Percentiles rank a stretch among this genome's conserved stretches.
Evolutionary conservation across 441 rosid species (phyloP).

Genomic region (Gossypium davidsonii): DNA sequence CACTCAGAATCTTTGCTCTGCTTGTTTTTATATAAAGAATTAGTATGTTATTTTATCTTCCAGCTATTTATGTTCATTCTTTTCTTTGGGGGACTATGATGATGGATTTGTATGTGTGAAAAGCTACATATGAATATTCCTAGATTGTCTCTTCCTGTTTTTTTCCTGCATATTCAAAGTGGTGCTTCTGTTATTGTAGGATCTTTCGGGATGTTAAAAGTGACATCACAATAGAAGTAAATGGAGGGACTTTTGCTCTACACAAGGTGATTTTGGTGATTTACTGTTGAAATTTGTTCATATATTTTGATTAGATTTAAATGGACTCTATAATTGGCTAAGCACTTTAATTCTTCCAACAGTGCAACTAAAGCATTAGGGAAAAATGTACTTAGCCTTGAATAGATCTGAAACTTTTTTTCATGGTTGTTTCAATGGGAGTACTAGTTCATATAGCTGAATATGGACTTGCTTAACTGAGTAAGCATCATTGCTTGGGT

Average conservation of each 20-base stretch:
- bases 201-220: slow-evolving; percentile 90
- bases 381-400: neutral
- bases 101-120: neutral
- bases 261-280: slow-evolving; percentile 61
- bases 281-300: neutral
- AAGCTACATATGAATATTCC: neutral
- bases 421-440: neutral
- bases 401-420: neutral
- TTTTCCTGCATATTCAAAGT: neutral
- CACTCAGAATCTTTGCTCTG: neutral
- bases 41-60: neutral
- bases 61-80: neutral
- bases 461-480: too few relatives aligned
- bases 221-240: slow-evolving; percentile 77
- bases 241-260: slow-evolving; percentile 66
- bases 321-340: neutral
- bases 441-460: too few relatives aligned
- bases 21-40: neutral
- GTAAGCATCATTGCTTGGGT: too few relatives aligned
- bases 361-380: too few relatives aligned
- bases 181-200: slow-evolving; percentile 38
- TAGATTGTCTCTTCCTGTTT: neutral
- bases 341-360: neutral
- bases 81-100: neutral
- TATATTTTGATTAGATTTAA: neutral